Conservation (phyloP, 106 monocot species). For the Dioscorea zingiberensis region DNA sequence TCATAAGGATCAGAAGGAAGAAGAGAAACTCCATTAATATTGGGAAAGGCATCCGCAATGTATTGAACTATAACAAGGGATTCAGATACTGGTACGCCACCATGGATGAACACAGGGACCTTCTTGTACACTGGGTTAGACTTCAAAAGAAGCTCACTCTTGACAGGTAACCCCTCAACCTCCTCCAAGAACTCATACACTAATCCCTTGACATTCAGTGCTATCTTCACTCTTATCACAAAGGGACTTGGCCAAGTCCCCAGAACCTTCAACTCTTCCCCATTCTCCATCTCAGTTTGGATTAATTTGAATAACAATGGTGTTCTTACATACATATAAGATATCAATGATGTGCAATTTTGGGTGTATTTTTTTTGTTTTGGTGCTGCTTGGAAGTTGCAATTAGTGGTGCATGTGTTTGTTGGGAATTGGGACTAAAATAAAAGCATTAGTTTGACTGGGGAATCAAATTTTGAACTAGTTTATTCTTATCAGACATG, state of each 20-base stretch:
- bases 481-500: no score
- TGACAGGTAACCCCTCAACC: constrained; percentile 5
- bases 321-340: no score
- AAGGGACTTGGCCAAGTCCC: constrained; percentile 17
- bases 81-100: constrained; percentile 18
- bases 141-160: constrained; percentile 25
- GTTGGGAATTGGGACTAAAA: no score
- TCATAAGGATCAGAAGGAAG: constrained; percentile 21
- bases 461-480: no score
- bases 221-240: constrained; percentile 12
- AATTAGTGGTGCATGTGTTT: no score
- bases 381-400: no score
- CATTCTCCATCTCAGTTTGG: no score
- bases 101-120: constrained; percentile 28
- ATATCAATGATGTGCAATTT: no score
- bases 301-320: no score
- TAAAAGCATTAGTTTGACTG: no score
- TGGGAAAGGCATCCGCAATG: constrained; percentile 16
- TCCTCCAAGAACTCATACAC: constrained; percentile 17
- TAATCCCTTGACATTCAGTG: constrained; percentile 14
- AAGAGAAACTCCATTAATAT: neutral
- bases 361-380: no score
- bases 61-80: constrained; percentile 21
- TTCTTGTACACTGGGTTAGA: constrained; percentile 28
- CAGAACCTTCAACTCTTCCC: constrained; percentile 15